phyloP scores from a whole-genome alignment of 352 stramenopile species.

The Globisporangium camurandrum region DNA sequence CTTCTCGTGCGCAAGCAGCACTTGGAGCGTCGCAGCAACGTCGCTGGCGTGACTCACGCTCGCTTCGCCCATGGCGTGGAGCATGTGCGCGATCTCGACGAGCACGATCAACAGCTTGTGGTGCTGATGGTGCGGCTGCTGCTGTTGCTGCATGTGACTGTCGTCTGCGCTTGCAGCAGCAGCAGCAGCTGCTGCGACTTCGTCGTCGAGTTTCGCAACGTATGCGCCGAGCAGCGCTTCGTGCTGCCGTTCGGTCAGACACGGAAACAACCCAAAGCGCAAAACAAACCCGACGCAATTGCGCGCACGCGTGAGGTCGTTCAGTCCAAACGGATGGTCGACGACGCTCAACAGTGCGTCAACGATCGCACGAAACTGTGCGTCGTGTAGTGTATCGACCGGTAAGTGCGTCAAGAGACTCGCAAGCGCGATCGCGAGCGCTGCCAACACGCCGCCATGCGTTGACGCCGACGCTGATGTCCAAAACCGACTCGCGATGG shows the following conservation, averaged over 20 bases:
- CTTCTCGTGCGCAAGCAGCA: slow-evolving; percentile 53
- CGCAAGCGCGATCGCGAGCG: slow-evolving; percentile 62
- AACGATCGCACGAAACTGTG: slow-evolving; percentile 61
- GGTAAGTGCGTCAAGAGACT: slow-evolving; percentile 75
- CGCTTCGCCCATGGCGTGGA: slow-evolving; percentile 62
- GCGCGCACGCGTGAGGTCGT: slow-evolving; percentile 66
- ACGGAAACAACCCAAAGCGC: slow-evolving; percentile 51
- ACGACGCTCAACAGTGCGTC: slow-evolving; percentile 57
- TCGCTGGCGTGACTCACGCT: slow-evolving; percentile 37
- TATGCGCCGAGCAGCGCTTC: slow-evolving; percentile 53
- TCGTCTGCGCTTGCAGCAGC: no score
- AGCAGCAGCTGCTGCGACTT: slow-evolving; percentile 16
- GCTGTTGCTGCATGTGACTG: no score
- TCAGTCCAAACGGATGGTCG: slow-evolving; percentile 62
- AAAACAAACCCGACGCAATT: slow-evolving; percentile 74
- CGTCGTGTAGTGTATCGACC: slow-evolving; percentile 46
- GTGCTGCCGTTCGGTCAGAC: slow-evolving; percentile 64
- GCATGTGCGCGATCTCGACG: slow-evolving; percentile 59
- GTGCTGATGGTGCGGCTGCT: no score
- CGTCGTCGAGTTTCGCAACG: slow-evolving; percentile 39
- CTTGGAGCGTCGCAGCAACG: slow-evolving; percentile 29
- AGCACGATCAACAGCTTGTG: slow-evolving; percentile 59
- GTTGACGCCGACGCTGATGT: background rate
- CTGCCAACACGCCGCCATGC: slow-evolving; percentile 61
- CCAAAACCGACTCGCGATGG: slow-evolving; percentile 47